These are phyloP conservation scores for Metschnikowia colocasiae DNA, from an alignment of 805 yeast genomes.

Conservation along the genomic window DNA sequence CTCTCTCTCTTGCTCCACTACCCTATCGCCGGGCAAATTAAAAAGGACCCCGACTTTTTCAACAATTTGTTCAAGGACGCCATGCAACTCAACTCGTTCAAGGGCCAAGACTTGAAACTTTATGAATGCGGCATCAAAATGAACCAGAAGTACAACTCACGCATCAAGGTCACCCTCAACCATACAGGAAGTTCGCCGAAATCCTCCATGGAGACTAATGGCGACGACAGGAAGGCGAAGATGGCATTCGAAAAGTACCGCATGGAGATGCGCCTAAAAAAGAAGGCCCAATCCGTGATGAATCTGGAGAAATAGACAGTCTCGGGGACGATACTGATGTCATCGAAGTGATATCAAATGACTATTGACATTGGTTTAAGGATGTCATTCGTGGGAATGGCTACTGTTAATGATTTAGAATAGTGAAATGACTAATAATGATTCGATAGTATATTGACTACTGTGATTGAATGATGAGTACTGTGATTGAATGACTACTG, in stretches of 20 bases:
- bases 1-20: slow-evolving; percentile 48
- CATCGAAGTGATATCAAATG: neutral
- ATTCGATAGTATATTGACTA: too few relatives aligned
- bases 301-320: neutral
- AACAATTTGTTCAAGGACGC: slow-evolving; percentile 33
- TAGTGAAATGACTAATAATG: too few relatives aligned
- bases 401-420: too few relatives aligned
- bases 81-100: slow-evolving; percentile 27
- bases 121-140: slow-evolving; percentile 40
- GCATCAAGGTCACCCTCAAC: slow-evolving; percentile 26
- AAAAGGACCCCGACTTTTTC: slow-evolving; percentile 19
- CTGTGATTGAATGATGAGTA: too few relatives aligned
- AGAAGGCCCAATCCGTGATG: slow-evolving; percentile 30
- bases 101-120: slow-evolving; percentile 35
- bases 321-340: neutral
- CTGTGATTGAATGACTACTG: too few relatives aligned
- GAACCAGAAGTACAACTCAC: slow-evolving; percentile 39
- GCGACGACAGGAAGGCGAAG: slow-evolving; percentile 29
- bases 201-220: slow-evolving; percentile 11
- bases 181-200: slow-evolving; percentile 17
- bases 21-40: slow-evolving; percentile 31
- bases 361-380: too few relatives aligned
- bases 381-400: too few relatives aligned
- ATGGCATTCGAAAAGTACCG: slow-evolving; percentile 44
- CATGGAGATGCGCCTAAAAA: slow-evolving; percentile 46